Conservation (phyloP, 208 protist genomes). For the Crithidia sp. region DNA sequence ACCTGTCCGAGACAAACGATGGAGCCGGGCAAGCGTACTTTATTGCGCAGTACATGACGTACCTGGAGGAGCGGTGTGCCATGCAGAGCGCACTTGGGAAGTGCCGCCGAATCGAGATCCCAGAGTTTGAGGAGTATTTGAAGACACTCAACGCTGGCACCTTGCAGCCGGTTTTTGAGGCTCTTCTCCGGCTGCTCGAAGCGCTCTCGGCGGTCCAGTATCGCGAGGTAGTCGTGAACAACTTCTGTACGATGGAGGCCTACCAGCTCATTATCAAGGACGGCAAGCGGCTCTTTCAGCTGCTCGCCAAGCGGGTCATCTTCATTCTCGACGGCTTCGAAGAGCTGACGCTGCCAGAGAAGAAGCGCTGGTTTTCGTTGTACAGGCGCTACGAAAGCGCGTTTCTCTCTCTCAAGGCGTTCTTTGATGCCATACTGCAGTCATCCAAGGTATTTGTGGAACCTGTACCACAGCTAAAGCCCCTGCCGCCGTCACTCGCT, state of each 20-base stretch:
- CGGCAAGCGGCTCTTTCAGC: slow-evolving; percentile 65
- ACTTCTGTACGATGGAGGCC: slow-evolving; percentile 79
- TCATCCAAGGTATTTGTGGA: slow-evolving; percentile 62
- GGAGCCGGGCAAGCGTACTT: slow-evolving; percentile 57
- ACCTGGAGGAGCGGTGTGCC: slow-evolving; percentile 56
- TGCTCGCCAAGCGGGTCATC: slow-evolving; percentile 66
- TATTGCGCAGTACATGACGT: slow-evolving; percentile 69
- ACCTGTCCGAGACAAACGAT: slow-evolving; percentile 50
- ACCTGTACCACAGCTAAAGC: slow-evolving; percentile 57
- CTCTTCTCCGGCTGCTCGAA: slow-evolving; percentile 45
- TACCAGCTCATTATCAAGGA: slow-evolving; percentile 68
- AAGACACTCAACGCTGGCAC: slow-evolving; percentile 46
- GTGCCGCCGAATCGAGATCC: slow-evolving; percentile 50
- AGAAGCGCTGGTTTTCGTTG: slow-evolving; percentile 53
- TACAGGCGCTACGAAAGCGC: slow-evolving; percentile 46
- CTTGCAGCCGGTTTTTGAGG: slow-evolving; percentile 45
- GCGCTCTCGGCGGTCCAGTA: slow-evolving; percentile 45
- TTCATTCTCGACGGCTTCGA: slow-evolving; percentile 68
- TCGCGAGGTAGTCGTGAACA: slow-evolving; percentile 67
- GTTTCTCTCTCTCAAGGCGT: slow-evolving; percentile 35
- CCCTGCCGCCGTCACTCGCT: slow-evolving; percentile 48
- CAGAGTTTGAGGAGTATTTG: slow-evolving; percentile 55
- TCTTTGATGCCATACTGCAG: slow-evolving; percentile 58
- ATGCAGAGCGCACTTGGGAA: slow-evolving; percentile 44
- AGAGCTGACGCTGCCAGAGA: slow-evolving; percentile 45